Base-by-base conservation (phyloP, 805 yeast genomes). In the Metschnikowia borealis region DNA sequence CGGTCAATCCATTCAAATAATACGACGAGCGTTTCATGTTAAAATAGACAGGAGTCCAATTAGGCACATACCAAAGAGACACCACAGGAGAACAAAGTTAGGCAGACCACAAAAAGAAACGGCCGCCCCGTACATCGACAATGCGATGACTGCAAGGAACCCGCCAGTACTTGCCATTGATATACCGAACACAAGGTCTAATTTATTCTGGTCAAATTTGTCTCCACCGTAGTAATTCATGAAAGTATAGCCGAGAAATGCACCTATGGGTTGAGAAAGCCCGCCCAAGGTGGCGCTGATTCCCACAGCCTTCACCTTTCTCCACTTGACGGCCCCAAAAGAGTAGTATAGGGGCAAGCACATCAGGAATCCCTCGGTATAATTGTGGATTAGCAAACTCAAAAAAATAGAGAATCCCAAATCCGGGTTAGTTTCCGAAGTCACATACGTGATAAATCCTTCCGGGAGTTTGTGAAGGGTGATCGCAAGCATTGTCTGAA, bases 321-420 rank as follows among this genome's bases (percentile, higher is more conserved):
- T 70, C 54, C 57, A 60, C 26, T 68, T 59, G 39, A 80, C 73
- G 2, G 60, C 51, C 3, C 63, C 60, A 54, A 92, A 73, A 7
- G 95, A 89, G 46, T 91, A 79, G 63, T 85, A 94, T 32, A 92
- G 72, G 0, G 98, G 98, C 42, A 91, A 73, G 13, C 96, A 89
- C 87, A 92, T 91, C 14, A 94, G 82, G 64, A 94, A 90, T 0
- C 98, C 99, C 65, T 92, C 99, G 20, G 91, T 85, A 57, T 89
- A 84, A 66, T 94, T 94, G 69, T 92, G 99, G 29, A 94, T 80
- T 11, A 90, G 81, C 62, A 92, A 75, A 44, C 97, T 89, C 18
- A 91, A 65, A 61, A 94, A 91, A 11, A 92, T 89, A 14, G 89
- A 78, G 18, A 89, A 59, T 0, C 98, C 97, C 26, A 90, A 68